Base-by-base conservation (phyloP, 495 filamentous ascomycete species). In the Opeltia flavorubescens region DNA sequence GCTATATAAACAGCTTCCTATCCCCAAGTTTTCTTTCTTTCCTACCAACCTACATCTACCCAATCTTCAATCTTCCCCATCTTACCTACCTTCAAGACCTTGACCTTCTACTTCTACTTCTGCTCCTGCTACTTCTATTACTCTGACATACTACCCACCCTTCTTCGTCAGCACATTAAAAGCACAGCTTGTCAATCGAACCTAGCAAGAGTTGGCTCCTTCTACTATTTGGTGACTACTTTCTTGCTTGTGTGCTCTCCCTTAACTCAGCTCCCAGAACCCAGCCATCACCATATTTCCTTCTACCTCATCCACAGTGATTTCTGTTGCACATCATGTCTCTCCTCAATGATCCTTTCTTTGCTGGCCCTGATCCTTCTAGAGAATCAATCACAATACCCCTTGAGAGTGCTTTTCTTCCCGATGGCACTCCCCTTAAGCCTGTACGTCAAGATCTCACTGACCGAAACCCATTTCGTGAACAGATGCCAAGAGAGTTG, bases 401-500 rank as follows among this genome's bases (percentile, higher is more conserved):
- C 17, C 36, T 17, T 40, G n/a, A 40, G 7, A 40, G 6, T 40
- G n/a, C 36, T 7, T 7, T 31, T 3, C 5, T n/a, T n/a, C 20
- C 26, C 6, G 29, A 44, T 26, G 38, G 38, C 15, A 41, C 38
- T 24, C 38, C 38, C 18, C 15, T 39, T 27, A 1, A 23, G 3
- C 20, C 7, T 7, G 3, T 29, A 6, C 39, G 44, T 29, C 26
- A 42, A 30, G 8, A 17, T 42, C 8, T 27, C 6, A 7, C 15
- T 28, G 18, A 28, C 48, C 8, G 12, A 44, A 51, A 53, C 25
- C 20, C 3, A 0, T 50, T 27, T 5, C 54, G 47, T 51, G 23
- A 26, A 5, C 34, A 57, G 52, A 54, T 67, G 30, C 56, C 61
- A 1, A 55, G 44, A 4, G 47, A 61, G 18, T 56, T 52, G 34